Evolutionary conservation across 108 stramenopile species (phyloP), one percentile per base, ranked within the genome.

Genomic region (Poteriospumella lacustris): DNA sequence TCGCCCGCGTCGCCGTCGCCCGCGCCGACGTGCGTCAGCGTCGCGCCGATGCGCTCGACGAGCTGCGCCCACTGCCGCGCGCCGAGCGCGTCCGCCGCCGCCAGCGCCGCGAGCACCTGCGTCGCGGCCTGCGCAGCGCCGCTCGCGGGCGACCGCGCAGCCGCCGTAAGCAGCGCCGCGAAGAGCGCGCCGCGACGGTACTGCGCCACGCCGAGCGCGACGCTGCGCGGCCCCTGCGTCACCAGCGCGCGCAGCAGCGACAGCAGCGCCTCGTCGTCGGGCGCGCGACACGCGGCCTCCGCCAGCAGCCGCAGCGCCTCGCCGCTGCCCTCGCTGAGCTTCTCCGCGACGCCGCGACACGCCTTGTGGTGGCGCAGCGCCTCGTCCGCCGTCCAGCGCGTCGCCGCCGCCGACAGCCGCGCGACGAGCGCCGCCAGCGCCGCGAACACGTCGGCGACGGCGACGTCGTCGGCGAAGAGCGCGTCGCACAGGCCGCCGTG

Each of bases 401-500:
- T n/a, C n/a, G n/a, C n/a, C n/a, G n/a, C n/a, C n/a, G n/a, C n/a
- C n/a, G n/a, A n/a, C n/a, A n/a, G n/a, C n/a, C n/a, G n/a, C n/a
- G n/a, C n/a, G n/a, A n/a, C 59, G 42, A 42, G 38, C 26, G 26
- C 2, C 29, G n/a, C 68, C 33, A 39, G 67, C 2, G 33, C 68
- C 40, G 39, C 62, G 24, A 78, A 39, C 1, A 42, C 43, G 41
- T 40, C 78, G 24, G 77, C 78, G 2, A 69, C 78, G 79, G 78
- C 79, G 33, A 79, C 42, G 68, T 73, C 1, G 77, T 78, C 79
- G 0, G 34, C 36, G 31, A 31, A 0, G n/a, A 68, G 77, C 31
- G 78, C 77, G 28, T 78, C 79, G 31, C 78, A 78, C 19, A 40
- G 39, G 42, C 26, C 36, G n/a, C 79, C 79, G 26, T 79, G 78